Percentiles rank a stretch among this genome's conserved stretches.
Evolutionary conservation across 768 basidiomycete species (phyloP).

Genomic region (Tulasnella sp.): DNA sequence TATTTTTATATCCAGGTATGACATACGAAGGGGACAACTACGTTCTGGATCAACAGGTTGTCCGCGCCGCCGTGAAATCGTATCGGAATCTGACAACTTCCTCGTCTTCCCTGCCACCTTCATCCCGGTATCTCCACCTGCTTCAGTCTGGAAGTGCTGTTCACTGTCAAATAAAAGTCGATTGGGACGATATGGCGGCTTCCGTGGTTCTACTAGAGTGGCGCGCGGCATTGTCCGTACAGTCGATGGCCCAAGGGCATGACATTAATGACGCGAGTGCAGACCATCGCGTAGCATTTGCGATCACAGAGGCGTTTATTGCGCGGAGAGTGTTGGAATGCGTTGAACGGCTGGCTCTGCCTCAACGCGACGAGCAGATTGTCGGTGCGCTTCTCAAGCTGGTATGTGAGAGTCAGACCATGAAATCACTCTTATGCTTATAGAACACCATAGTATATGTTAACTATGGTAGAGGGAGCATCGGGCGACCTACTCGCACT

Average conservation of each 20-base stretch:
- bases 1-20: constrained; percentile 4
- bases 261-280: constrained; percentile 38
- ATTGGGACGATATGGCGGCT: constrained; percentile 33
- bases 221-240: constrained; percentile 53
- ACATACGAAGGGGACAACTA: constrained; percentile 76
- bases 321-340: constrained; percentile 44
- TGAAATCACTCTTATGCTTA: too few relatives aligned
- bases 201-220: constrained; percentile 47
- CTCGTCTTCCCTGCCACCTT: constrained; percentile 32
- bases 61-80: constrained; percentile 58
- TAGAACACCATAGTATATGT: constrained; percentile 25
- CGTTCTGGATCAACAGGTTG: constrained; percentile 63
- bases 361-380: constrained; percentile 27
- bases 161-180: constrained; percentile 9
- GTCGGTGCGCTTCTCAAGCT: too few relatives aligned
- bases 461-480: constrained; percentile 44
- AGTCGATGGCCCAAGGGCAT: constrained; percentile 27
- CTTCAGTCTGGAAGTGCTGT: constrained; percentile 24
- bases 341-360: constrained; percentile 29
- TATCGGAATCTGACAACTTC: constrained; percentile 32
- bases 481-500: constrained; percentile 53
- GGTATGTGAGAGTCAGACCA: too few relatives aligned
- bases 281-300: constrained; percentile 49
- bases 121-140: constrained; percentile 46
- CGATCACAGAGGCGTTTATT: constrained; percentile 59